These are phyloP conservation scores for Cryomyces minteri DNA, from an alignment of 495 filamentous ascomycete genomes.

Conservation along the genomic window DNA sequence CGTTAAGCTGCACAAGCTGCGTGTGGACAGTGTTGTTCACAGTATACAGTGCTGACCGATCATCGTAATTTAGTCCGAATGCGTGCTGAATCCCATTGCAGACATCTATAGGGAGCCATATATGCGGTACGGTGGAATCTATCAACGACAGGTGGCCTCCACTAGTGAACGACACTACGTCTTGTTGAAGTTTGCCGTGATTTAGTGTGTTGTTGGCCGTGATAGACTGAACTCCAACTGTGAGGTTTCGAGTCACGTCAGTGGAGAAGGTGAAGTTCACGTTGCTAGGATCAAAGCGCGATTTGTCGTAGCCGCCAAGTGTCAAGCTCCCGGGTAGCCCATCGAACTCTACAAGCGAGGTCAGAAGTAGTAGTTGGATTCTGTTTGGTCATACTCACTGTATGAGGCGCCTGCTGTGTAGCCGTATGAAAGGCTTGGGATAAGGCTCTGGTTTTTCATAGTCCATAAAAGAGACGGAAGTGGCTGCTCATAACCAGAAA, in stretches of 20 bases:
- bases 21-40: slow-evolving; percentile 16
- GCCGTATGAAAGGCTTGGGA: slow-evolving; percentile 16
- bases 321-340: slow-evolving; percentile 8
- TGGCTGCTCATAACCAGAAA: no score
- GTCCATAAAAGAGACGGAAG: neutral
- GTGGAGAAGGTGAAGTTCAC: slow-evolving; percentile 9
- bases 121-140: slow-evolving; percentile 16
- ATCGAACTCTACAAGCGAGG: neutral
- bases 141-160: slow-evolving; percentile 7
- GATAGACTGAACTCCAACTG: slow-evolving; percentile 17
- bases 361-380: slow-evolving; percentile 8
- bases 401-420: slow-evolving; percentile 19
- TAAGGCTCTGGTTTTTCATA: slow-evolving; percentile 13
- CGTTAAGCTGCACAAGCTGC: slow-evolving; percentile 10
- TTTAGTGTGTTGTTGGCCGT: slow-evolving; percentile 8
- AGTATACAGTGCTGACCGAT: slow-evolving; percentile 13
- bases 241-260: slow-evolving; percentile 8
- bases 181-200: slow-evolving; percentile 1
- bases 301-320: slow-evolving; percentile 19
- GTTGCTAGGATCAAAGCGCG: slow-evolving; percentile 13
- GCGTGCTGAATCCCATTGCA: slow-evolving; percentile 17
- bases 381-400: neutral
- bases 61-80: slow-evolving; percentile 18
- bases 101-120: slow-evolving; percentile 16
- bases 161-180: neutral